phyloP scores from a whole-genome alignment of 2,329 filamentous ascomycete species.

The Claviceps africana region DNA sequence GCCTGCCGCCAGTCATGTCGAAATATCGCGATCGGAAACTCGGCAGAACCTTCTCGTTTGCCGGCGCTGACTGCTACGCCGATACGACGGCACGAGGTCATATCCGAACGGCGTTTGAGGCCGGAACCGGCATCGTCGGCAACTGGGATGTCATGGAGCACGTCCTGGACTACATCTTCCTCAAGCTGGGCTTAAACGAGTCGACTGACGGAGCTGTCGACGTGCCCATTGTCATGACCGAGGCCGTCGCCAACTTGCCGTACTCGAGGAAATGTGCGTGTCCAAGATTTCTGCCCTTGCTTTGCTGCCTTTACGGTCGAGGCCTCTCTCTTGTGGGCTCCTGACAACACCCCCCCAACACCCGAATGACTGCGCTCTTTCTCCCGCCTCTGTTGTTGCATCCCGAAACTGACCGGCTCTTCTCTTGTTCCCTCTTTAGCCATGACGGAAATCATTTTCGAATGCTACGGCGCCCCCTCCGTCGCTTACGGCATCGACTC shows the following conservation, averaged over 20 bases:
- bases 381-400: neutral
- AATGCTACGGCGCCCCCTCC: constrained; percentile 83
- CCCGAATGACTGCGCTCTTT: neutral
- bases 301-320: neutral
- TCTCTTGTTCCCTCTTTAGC: constrained; percentile 32
- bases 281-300: neutral
- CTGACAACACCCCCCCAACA: neutral
- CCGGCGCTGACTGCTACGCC: constrained; percentile 83
- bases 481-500: constrained; percentile 92
- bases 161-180: constrained; percentile 82
- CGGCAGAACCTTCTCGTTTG: constrained; percentile 81
- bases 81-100: constrained; percentile 88
- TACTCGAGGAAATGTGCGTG: constrained; percentile 76
- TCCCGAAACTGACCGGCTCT: constrained; percentile 9
- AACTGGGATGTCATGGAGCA: constrained; percentile 99
- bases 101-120: constrained; percentile 80
- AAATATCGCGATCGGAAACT: constrained; percentile 92
- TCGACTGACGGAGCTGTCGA: constrained; percentile 56
- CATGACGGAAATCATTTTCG: constrained; percentile 95
- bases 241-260: constrained; percentile 78
- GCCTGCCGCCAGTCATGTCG: constrained; percentile 79
- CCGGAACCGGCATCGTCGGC: constrained; percentile 77
- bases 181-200: constrained; percentile 80
- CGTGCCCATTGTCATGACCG: constrained; percentile 85
- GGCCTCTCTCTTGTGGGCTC: neutral